These are phyloP conservation scores for Corymbia calophylla DNA, from an alignment of 441 rosid species.

Conservation along the genomic window DNA sequence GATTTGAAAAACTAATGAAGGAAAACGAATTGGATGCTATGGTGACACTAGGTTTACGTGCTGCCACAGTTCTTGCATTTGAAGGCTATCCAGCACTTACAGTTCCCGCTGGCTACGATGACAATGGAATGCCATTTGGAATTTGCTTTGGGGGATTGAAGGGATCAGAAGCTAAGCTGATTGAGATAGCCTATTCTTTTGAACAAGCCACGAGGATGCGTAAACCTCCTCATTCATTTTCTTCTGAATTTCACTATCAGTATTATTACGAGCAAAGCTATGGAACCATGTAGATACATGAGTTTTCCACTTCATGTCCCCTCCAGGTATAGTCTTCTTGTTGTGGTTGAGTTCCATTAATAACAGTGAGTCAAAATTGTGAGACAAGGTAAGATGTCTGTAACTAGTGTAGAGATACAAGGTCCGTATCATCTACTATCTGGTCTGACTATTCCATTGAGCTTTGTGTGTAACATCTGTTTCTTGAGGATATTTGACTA, in stretches of 20 bases:
- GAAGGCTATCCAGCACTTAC: conserved; percentile 41
- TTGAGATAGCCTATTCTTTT: conserved; percentile 38
- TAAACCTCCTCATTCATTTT: conserved; percentile 14
- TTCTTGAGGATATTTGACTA: background rate
- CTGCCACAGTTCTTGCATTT: conserved; percentile 22
- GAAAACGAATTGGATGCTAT: conserved; percentile 33
- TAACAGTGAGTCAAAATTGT: background rate
- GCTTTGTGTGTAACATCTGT: background rate
- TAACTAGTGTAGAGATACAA: background rate
- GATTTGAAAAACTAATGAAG: conserved; percentile 38
- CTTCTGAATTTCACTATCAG: background rate
- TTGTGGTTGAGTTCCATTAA: background rate
- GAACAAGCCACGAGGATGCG: conserved; percentile 28
- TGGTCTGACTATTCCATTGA: background rate
- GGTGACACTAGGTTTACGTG: conserved; percentile 21
- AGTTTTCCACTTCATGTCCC: background rate
- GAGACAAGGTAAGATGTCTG: background rate
- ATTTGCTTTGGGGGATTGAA: conserved; percentile 43
- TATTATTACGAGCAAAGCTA: background rate
- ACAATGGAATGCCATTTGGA: conserved; percentile 34
- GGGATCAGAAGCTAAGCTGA: conserved; percentile 35
- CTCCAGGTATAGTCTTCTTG: background rate
- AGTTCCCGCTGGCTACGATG: conserved; percentile 34
- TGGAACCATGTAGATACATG: background rate
- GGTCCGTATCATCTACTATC: background rate